Conservation (phyloP, 2,329 filamentous ascomycete species). For the Hypoxylon sp. region DNA sequence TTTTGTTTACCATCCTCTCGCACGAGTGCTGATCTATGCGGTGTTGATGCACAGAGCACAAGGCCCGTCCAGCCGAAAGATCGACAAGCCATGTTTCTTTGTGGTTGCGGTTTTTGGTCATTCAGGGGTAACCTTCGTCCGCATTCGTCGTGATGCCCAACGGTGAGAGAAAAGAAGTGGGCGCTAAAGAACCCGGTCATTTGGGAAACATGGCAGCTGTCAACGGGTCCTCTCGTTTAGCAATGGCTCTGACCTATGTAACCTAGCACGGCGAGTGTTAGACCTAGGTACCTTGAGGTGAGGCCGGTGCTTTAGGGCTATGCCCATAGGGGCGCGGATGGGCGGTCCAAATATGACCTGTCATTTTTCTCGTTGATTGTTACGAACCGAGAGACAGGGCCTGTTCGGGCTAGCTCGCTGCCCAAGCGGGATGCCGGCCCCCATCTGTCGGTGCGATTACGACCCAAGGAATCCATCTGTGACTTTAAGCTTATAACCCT, state of each 20-base stretch:
- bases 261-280: slow-evolving; percentile 21
- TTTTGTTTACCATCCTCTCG: slow-evolving; percentile 30
- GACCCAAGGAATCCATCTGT: slow-evolving; percentile 38
- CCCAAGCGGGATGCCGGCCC: slow-evolving; percentile 39
- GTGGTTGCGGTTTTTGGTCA: slow-evolving; percentile 16
- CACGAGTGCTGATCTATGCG: slow-evolving; percentile 32
- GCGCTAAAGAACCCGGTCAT: slow-evolving; percentile 31
- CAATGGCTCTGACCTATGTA: slow-evolving; percentile 42
- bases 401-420: slow-evolving; percentile 44
- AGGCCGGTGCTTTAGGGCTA: slow-evolving; percentile 32
- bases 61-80: slow-evolving; percentile 43
- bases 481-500: slow-evolving; percentile 44
- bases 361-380: slow-evolving; percentile 34
- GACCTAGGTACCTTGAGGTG: slow-evolving; percentile 32
- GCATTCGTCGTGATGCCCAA: slow-evolving; percentile 25
- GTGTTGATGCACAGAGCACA: slow-evolving; percentile 34
- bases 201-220: slow-evolving; percentile 29
- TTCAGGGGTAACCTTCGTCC: slow-evolving; percentile 35
- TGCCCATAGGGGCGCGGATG: slow-evolving; percentile 40
- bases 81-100: slow-evolving; percentile 24
- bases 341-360: slow-evolving; percentile 43
- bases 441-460: slow-evolving; percentile 41
- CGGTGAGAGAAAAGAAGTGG: slow-evolving; percentile 16
- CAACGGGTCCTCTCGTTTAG: slow-evolving; percentile 33
- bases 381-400: slow-evolving; percentile 34